Base-by-base conservation (phyloP, 2,329 filamentous ascomycete genomes). In the Ascochyta clinopodiicola region DNA sequence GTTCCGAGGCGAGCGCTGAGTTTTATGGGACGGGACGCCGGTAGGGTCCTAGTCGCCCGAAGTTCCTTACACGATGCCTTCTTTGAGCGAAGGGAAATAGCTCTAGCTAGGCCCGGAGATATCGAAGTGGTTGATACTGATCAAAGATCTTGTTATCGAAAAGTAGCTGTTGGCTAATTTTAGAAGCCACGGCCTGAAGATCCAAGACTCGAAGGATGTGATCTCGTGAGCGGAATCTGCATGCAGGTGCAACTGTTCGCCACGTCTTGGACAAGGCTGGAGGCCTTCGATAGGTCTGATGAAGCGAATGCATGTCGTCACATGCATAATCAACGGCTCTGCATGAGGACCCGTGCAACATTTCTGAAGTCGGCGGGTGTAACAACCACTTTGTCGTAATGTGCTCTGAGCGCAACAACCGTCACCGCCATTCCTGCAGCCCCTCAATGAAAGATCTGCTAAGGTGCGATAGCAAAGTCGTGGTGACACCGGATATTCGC, bases 231-330 rank as follows among this genome's bases (percentile, higher is more conserved):
- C 9, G 36, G 9, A 24, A 9, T 34, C 40, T 47, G 42, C 46
- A 51, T 51, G 43, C 31, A 19, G 38, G 37, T 47, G 52, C 36
- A 46, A 50, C 46, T 44, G 38, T 50, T 50, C 29, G 52, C 32
- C 43, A 56, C 46, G 47, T 51, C 39, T 15, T 34, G 24, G 8
- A 35, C 42, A 42, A 51, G 42, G 46, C 32, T 51, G 42, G 7
- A 48, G 25, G 25, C 25, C 31, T 35, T 38, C 22, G 22, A 56
- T 39, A 46, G 12, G 21, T 29, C 17, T 12, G 19, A 31, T 31
- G 24, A 47, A 35, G 24, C 31, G 21, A 10, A 24, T 15, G 29
- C 8, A 1, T 43, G 36, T 40, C 17, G 19, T 47, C 38, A 53
- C 44, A 29, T 24, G 35, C 51, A 27, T 19, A 17, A 34, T 42